These are phyloP conservation scores for Trichocomaceae sp. DNA, from an alignment of 2,329 filamentous ascomycete species.

Conservation along the genomic window DNA sequence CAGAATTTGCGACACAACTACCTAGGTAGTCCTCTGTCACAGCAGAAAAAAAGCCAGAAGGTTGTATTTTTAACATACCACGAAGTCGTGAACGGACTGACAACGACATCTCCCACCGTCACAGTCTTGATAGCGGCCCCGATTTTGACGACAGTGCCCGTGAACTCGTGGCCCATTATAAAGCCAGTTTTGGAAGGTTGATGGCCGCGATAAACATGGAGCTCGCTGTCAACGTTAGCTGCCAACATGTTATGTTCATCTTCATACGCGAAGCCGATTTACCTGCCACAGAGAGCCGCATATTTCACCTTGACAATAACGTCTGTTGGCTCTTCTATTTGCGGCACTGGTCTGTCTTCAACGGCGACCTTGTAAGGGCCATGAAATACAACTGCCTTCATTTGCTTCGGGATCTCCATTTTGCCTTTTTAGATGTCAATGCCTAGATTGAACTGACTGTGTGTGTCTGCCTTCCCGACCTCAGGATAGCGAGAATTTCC, in stretches of 20 bases:
- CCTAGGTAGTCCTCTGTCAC: background rate
- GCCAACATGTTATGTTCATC: background rate
- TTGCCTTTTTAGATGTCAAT: background rate
- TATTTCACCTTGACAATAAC: slow-evolving; percentile 77
- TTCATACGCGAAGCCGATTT: slow-evolving; percentile 23
- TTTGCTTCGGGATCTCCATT: slow-evolving; percentile 31
- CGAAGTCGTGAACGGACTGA: slow-evolving; percentile 75
- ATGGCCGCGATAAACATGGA: slow-evolving; percentile 80
- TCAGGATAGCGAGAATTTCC: background rate
- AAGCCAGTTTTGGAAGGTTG: slow-evolving; percentile 61
- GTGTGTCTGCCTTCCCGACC: background rate
- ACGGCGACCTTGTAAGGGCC: slow-evolving; percentile 67
- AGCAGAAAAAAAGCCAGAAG: background rate
- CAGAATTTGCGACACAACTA: background rate
- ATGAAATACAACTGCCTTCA: slow-evolving; percentile 87
- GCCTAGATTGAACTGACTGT: background rate
- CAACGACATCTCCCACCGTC: slow-evolving; percentile 67
- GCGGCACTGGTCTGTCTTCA: slow-evolving; percentile 72
- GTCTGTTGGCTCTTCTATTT: slow-evolving; percentile 63
- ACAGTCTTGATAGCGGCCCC: slow-evolving; percentile 64
- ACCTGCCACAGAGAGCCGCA: slow-evolving; percentile 85
- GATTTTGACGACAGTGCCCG: slow-evolving; percentile 62
- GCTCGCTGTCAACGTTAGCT: slow-evolving; percentile 43
- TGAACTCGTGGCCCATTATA: slow-evolving; percentile 76
- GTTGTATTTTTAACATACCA: slow-evolving; percentile 48